A percentile compares a stretch with the other conserved stretches of the same genome.
Evolutionary conservation across 306 rosid species (phyloP).

Genomic region (Carpinus viminea): DNA sequence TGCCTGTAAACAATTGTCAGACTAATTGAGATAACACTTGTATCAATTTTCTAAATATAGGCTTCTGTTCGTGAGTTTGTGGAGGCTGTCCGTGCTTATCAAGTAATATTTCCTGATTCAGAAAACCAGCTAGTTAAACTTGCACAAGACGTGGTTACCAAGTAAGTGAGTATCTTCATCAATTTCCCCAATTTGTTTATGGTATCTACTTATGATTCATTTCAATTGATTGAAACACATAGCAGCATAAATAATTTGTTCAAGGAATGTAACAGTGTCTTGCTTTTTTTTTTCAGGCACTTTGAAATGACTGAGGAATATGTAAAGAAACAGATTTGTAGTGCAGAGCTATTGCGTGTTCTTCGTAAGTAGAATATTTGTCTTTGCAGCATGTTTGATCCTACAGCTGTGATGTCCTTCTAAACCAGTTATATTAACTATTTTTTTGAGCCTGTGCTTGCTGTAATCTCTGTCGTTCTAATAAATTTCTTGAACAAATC

Average conservation of each 20-base stretch:
- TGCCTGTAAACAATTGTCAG: not conserved
- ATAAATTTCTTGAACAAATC: not conserved
- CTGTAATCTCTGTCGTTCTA: not conserved
- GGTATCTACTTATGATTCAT: not conserved
- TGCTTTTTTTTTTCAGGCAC: conserved; percentile 35
- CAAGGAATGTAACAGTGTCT: conserved; percentile 6
- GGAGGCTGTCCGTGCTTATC: conserved; percentile 74
- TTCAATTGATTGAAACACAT: conserved; percentile 19
- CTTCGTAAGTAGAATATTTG: conserved; percentile 57
- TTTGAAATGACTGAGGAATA: conserved; percentile 52
- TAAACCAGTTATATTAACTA: not conserved
- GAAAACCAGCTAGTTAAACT: conserved; percentile 58
- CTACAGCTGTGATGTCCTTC: conserved; percentile 11
- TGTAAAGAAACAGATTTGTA: conserved; percentile 54
- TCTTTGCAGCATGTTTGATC: conserved; percentile 10
- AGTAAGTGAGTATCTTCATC: conserved; percentile 43
- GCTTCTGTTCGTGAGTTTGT: conserved; percentile 64
- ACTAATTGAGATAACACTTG: conserved; percentile 4
- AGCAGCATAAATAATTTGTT: conserved; percentile 10
- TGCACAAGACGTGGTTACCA: conserved; percentile 60
- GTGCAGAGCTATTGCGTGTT: conserved; percentile 58
- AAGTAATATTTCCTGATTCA: conserved; percentile 80
- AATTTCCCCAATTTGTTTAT: conserved; percentile 14
- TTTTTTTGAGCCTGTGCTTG: not conserved
- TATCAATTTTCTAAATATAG: conserved; percentile 39